phyloP scores from a whole-genome alignment of 768 basidiomycete genomes.

The Podaxis sp. region DNA sequence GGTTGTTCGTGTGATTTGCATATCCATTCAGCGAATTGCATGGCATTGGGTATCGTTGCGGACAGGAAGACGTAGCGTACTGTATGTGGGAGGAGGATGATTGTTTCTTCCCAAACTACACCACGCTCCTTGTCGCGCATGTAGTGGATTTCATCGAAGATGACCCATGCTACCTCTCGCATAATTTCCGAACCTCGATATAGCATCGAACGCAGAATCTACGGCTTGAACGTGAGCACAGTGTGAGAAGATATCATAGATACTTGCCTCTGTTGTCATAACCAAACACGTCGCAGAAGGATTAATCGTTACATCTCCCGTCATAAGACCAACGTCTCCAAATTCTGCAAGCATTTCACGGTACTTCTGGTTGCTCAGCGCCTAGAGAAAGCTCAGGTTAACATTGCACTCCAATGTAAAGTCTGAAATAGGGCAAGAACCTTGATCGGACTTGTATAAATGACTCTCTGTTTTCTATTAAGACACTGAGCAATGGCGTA shows the following conservation, averaged over 20 bases:
- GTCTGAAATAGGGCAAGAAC: constrained; percentile 42
- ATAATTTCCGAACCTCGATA: constrained; percentile 98
- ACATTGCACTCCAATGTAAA: constrained; percentile 14
- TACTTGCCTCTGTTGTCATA: constrained; percentile 94
- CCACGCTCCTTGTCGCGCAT: constrained; percentile 99
- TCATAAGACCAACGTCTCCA: constrained; percentile 98
- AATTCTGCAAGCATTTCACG: constrained; percentile 97
- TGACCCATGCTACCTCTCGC: constrained; percentile 99
- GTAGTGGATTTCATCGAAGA: constrained; percentile 99
- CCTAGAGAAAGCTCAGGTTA: constrained; percentile 46
- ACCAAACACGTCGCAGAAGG: constrained; percentile 95
- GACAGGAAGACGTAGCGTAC: constrained; percentile 99
- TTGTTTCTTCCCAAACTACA: constrained; percentile 99
- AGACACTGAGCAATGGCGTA: constrained; percentile 98
- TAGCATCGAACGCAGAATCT: constrained; percentile 98
- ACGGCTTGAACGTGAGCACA: constrained; percentile 1
- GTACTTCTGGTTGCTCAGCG: constrained; percentile 97
- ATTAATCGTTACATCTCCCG: constrained; percentile 98
- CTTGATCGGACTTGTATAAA: constrained; percentile 99
- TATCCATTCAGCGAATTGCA: constrained; percentile 99
- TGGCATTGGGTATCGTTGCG: constrained; percentile 98
- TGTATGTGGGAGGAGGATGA: constrained; percentile 92
- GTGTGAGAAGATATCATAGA: background rate
- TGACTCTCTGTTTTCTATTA: constrained; percentile 90
- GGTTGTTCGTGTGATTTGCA: constrained; percentile 96